phyloP scores from a whole-genome alignment of 2,329 filamentous ascomycete species.

The Tolypocladium tundrense region DNA sequence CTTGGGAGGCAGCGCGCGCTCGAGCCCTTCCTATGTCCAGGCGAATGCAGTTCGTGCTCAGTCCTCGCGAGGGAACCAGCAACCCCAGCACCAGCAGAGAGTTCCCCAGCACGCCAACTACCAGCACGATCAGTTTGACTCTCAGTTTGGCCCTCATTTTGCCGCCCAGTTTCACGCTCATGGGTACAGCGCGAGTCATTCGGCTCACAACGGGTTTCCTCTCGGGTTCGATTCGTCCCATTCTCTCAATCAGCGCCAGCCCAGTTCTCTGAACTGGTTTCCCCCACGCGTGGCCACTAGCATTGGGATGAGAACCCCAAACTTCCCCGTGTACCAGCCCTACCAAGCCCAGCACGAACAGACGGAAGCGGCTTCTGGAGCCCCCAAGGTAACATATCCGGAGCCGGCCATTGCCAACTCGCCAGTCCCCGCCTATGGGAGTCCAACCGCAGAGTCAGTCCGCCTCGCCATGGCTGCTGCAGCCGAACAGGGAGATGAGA shows the following conservation, averaged over 20 bases:
- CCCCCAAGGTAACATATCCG: background rate
- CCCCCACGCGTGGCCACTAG: background rate
- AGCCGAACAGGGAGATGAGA: no score
- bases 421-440: conserved; percentile 1
- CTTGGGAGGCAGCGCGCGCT: background rate
- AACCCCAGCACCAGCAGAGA: background rate
- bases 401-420: background rate
- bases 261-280: background rate
- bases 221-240: background rate
- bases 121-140: background rate
- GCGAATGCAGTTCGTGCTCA: background rate
- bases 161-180: background rate
- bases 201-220: background rate
- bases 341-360: background rate
- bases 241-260: background rate
- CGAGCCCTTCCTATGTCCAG: background rate
- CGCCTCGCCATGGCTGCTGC: background rate
- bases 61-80: background rate
- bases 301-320: background rate
- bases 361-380: background rate
- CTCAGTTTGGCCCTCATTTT: background rate
- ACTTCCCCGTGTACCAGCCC: background rate
- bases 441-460: background rate
- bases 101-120: background rate
- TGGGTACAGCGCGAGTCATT: background rate